These are phyloP conservation scores for Albatrellus ellisii DNA, from an alignment of 768 basidiomycete genomes.

Conservation along the genomic window DNA sequence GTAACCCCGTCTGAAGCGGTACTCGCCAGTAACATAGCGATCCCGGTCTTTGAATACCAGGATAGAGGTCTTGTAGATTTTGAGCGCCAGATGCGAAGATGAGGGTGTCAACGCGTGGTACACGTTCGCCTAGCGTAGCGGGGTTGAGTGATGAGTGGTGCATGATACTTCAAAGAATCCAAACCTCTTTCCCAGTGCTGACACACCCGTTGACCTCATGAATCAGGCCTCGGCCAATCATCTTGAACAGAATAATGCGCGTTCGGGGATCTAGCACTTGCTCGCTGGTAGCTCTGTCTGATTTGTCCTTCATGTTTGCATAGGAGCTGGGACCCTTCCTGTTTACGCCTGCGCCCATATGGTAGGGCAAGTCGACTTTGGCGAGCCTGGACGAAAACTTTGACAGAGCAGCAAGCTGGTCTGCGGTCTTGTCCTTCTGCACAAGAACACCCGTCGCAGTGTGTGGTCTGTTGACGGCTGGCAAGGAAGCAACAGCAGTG, in stretches of 20 bases:
- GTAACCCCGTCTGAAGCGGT: slow-evolving; percentile 88
- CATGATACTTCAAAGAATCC: slow-evolving; percentile 7
- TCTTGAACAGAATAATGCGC: slow-evolving; percentile 85
- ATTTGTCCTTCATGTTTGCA: slow-evolving; percentile 89
- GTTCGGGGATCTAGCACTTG: slow-evolving; percentile 97
- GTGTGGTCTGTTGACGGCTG: slow-evolving; percentile 57
- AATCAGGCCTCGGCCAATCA: slow-evolving; percentile 83
- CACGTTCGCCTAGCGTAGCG: slow-evolving; percentile 78
- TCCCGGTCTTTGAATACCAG: slow-evolving; percentile 96
- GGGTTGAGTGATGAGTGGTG: not conserved
- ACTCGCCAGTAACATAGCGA: slow-evolving; percentile 90
- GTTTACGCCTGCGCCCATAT: slow-evolving; percentile 63
- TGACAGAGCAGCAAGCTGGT: slow-evolving; percentile 61
- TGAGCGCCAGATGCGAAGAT: slow-evolving; percentile 67
- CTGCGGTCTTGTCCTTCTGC: slow-evolving; percentile 43
- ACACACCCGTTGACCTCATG: slow-evolving; percentile 92
- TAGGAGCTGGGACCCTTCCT: slow-evolving; percentile 84
- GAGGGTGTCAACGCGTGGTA: slow-evolving; percentile 70
- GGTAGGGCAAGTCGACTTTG: slow-evolving; percentile 64
- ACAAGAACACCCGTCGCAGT: slow-evolving; percentile 15
- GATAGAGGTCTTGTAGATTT: slow-evolving; percentile 98
- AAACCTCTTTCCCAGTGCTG: slow-evolving; percentile 94
- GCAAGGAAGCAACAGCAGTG: slow-evolving; percentile 45
- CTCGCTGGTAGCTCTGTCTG: slow-evolving; percentile 92
- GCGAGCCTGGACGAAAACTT: slow-evolving; percentile 68